Evolutionary conservation across 2,329 filamentous ascomycete genomes (phyloP).

Genomic region (Furcasterigmium sp.): DNA sequence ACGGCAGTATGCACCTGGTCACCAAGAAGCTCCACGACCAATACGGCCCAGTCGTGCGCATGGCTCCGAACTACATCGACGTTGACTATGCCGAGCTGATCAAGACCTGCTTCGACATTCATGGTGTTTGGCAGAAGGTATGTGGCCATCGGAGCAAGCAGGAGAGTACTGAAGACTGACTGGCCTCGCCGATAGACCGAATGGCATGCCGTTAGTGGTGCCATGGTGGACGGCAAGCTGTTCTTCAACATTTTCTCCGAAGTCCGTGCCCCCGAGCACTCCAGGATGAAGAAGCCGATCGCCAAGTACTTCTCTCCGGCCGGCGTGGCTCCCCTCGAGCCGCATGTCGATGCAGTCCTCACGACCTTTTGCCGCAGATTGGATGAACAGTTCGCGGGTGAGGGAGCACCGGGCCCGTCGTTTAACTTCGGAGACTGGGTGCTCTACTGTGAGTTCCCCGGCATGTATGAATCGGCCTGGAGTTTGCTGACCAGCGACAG

Average conservation of each 20-base stretch:
- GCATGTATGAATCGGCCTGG: background rate
- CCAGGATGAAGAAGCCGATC: conserved; percentile 27
- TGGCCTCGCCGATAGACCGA: conserved; percentile 20
- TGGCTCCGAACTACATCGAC: conserved; percentile 22
- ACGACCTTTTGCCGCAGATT: conserved; percentile 18
- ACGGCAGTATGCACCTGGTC: conserved; percentile 12
- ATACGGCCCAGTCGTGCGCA: conserved; percentile 23
- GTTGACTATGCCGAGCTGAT: conserved; percentile 19
- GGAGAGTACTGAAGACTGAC: too few species aligned
- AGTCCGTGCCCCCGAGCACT: conserved; percentile 18
- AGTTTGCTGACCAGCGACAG: conserved; percentile 2
- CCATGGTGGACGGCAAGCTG: conserved; percentile 25
- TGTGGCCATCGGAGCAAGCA: too few species aligned
- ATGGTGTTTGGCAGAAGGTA: conserved; percentile 14
- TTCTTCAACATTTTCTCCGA: conserved; percentile 23
- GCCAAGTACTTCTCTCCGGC: conserved; percentile 25
- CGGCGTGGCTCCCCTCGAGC: conserved; percentile 19
- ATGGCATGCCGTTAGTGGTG: conserved; percentile 28
- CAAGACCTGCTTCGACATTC: conserved; percentile 19
- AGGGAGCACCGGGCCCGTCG: background rate
- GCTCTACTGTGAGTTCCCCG: background rate
- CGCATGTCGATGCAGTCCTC: conserved; percentile 21
- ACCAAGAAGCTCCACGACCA: conserved; percentile 20
- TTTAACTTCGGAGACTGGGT: background rate
- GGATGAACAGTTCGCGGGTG: conserved; percentile 21